Evolutionary conservation across 1,139 yeast genomes (phyloP).

Genomic region (Yamadazyma atmosphaerica): DNA sequence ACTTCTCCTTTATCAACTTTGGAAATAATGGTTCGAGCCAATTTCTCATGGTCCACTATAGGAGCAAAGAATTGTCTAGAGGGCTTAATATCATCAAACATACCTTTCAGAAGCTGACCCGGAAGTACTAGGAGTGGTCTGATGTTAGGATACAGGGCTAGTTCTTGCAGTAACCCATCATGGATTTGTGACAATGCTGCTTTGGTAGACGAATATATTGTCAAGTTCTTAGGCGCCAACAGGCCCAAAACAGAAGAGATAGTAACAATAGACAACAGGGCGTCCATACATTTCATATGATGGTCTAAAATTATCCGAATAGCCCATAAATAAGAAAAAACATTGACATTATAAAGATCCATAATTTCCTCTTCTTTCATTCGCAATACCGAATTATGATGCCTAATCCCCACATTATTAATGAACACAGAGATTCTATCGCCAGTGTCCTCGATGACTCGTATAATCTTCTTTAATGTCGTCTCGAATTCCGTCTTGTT

Average conservation of each 20-base stretch:
- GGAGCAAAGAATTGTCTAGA: constrained; percentile 68
- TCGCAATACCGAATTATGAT: constrained; percentile 41
- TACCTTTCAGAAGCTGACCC: constrained; percentile 63
- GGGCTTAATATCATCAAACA: constrained; percentile 64
- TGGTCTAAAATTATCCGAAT: constrained; percentile 33
- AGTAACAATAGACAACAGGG: constrained; percentile 54
- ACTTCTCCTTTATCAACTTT: constrained; percentile 46
- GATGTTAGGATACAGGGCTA: constrained; percentile 25
- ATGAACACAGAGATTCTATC: constrained; percentile 61
- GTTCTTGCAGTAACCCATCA: constrained; percentile 58
- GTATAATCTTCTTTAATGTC: no score
- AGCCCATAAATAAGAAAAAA: constrained; percentile 55
- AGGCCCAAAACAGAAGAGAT: constrained; percentile 71
- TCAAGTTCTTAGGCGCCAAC: constrained; percentile 67
- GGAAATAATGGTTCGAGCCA: constrained; percentile 46
- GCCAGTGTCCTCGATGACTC: no score
- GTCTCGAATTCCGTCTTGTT: constrained; percentile 28
- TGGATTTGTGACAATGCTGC: constrained; percentile 61
- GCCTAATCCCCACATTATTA: constrained; percentile 77
- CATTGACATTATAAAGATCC: constrained; percentile 52
- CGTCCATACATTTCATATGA: constrained; percentile 3
- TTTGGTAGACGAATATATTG: constrained; percentile 67
- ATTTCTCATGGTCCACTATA: constrained; percentile 38
- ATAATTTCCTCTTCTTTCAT: constrained; percentile 31
- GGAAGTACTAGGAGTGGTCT: constrained; percentile 56